Base-by-base conservation (phyloP, 2,329 filamentous ascomycete species). In the Cladophialophora carrionii region DNA sequence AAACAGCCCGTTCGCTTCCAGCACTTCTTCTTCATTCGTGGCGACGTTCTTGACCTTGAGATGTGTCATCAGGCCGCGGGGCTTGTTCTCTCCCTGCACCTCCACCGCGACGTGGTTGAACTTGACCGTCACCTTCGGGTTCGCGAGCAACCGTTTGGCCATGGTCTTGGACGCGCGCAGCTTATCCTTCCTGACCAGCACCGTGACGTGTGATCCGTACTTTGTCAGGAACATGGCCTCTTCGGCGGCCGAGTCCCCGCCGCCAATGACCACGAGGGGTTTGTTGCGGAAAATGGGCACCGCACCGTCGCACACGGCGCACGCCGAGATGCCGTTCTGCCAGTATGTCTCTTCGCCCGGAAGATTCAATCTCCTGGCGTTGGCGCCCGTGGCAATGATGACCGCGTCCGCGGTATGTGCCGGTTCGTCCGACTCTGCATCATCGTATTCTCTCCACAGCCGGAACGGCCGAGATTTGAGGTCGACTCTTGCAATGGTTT, bases 211-310 rank as follows among this genome's bases (percentile, higher is more conserved):
- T 80, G 88, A 92, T 70, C 90, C 95, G 82, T 98, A 99, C 84
- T 98, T 99, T 68, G 95, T 96, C 72, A 99, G 82, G 83, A 97
- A 99, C 73, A 96, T 89, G 63, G 93, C 92, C 85, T 99, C 95
- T 81, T 99, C 96, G 31, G 96, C 95, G 20, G 95, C 95, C 17
- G 91, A 96, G 81, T 99, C 95, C 74, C 95, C 95, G 69, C 95
- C 96, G 69, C 95, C 95, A 70, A 99, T 97, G 57, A 99, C 95
- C 48, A 94, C 91, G 62, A 99, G 84, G 8, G 90, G 94, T 85
- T 96, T 96, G 79, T 97, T 92, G 73, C 94, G 87, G 88, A 96
- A 99, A 78, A 99, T 97, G 66, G 95, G 95, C 54, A 98, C 89
- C 57, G 93, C 95, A 70, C 95, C 95, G 76, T 99, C 95, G 80